A percentile compares a stretch with the other conserved stretches of the same genome.
Conservation (phyloP, 2,329 filamentous ascomycete genomes). For the Penicillium concentricum region DNA sequence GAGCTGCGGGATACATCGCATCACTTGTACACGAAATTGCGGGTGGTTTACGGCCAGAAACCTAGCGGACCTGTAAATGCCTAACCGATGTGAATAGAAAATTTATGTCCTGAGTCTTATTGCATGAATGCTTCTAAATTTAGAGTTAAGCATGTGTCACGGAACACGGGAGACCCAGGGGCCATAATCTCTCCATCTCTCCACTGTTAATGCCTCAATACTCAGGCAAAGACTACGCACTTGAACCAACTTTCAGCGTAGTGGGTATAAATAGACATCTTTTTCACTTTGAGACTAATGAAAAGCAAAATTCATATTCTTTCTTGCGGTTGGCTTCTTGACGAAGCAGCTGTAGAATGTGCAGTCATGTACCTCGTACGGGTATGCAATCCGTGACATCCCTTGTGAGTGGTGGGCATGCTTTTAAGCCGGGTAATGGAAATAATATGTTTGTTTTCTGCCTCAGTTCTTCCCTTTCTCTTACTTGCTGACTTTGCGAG, state of each 20-base stretch:
- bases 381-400: not conserved
- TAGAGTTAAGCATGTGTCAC: not conserved
- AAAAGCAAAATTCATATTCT: not conserved
- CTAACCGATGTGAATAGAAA: not conserved
- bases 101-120: not conserved
- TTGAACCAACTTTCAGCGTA: not conserved
- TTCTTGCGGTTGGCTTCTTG: not conserved
- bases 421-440: not conserved
- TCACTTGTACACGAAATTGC: constrained; percentile 38
- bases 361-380: not conserved
- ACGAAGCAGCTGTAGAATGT: not conserved
- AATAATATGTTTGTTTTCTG: not conserved
- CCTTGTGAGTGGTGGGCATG: not conserved
- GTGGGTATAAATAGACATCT: not conserved
- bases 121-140: not conserved
- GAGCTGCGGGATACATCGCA: constrained; percentile 38
- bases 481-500: not conserved
- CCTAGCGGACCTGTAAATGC: constrained; percentile 4
- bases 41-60: constrained; percentile 34
- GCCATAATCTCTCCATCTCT: not conserved
- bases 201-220: not conserved
- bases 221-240: not conserved
- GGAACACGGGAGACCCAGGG: not conserved
- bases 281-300: not conserved
- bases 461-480: not conserved